These are phyloP conservation scores for Scutellaria minor DNA, from an alignment of 257 asterid genomes.

Conservation along the genomic window DNA sequence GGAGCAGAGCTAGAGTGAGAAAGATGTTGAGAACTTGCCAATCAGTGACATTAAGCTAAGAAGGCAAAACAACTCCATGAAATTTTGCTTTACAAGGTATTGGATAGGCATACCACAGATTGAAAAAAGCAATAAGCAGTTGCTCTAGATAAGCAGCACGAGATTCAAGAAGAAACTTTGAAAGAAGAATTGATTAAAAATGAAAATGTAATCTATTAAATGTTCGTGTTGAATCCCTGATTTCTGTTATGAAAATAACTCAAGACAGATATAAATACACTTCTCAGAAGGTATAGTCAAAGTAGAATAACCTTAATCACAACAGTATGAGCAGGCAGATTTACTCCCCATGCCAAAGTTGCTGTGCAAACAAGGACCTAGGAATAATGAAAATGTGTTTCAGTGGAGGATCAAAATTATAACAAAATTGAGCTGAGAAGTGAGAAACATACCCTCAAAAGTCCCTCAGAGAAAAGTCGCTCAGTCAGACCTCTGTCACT, in stretches of 20 bases:
- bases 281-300: constrained; percentile 30
- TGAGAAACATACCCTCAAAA: constrained; percentile 59
- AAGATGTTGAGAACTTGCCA: constrained; percentile 2
- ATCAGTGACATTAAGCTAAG: constrained; percentile 16
- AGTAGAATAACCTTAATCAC: constrained; percentile 87
- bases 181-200: constrained; percentile 22
- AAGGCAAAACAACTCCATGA: neutral
- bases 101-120: constrained; percentile 19
- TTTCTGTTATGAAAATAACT: constrained; percentile 14
- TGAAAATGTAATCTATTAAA: constrained; percentile 2
- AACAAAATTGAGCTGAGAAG: constrained; percentile 22
- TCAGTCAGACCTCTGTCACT: constrained; percentile 93
- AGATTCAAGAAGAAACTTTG: constrained; percentile 18
- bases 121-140: constrained; percentile 24
- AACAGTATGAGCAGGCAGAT: constrained; percentile 99
- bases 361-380: constrained; percentile 99
- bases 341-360: constrained; percentile 99
- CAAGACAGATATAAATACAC: constrained; percentile 14
- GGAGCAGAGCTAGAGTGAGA: constrained; percentile 10
- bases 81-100: neutral
- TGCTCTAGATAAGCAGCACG: constrained; percentile 15
- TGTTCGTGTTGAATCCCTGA: constrained; percentile 17
- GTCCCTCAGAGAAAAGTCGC: constrained; percentile 97
- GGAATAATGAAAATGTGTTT: constrained; percentile 29
- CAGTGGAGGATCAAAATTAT: constrained; percentile 33